Conservation (phyloP, 805 yeast species). For the Helenozyma rhizophorensis region DNA sequence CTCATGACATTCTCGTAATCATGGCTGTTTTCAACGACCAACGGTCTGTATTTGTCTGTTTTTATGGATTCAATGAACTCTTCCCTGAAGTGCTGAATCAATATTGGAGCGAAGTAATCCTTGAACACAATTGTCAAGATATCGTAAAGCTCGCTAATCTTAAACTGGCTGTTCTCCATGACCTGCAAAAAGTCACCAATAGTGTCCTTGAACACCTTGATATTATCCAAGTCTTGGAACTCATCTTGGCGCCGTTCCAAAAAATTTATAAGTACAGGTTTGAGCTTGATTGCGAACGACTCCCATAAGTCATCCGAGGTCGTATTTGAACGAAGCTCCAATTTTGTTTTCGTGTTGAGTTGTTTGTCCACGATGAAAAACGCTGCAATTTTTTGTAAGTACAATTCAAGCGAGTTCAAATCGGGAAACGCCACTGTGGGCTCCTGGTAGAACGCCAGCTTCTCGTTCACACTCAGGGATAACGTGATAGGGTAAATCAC, state of each 20-base stretch:
- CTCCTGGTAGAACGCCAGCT: slow-evolving; percentile 28
- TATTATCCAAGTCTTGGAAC: slow-evolving; percentile 34
- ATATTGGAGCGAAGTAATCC: slow-evolving; percentile 51
- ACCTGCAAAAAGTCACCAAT: slow-evolving; percentile 72
- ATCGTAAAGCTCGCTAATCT: slow-evolving; percentile 56
- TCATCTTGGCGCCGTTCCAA: slow-evolving; percentile 34
- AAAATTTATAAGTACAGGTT: slow-evolving; percentile 52
- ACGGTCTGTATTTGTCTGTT: slow-evolving; percentile 87
- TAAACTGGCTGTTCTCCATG: slow-evolving; percentile 67
- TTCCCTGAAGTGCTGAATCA: slow-evolving; percentile 50
- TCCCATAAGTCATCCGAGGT: slow-evolving; percentile 75
- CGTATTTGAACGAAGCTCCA: slow-evolving; percentile 56
- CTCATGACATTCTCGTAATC: slow-evolving; percentile 61
- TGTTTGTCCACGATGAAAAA: slow-evolving; percentile 74
- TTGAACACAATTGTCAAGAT: slow-evolving; percentile 56
- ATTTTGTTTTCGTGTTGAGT: slow-evolving; percentile 58
- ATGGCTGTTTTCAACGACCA: slow-evolving; percentile 55
- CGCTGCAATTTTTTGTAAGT: slow-evolving; percentile 63
- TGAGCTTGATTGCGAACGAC: slow-evolving; percentile 52
- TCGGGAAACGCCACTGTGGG: slow-evolving; percentile 24
- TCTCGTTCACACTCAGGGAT: slow-evolving; percentile 22
- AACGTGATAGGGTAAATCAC: slow-evolving; percentile 60
- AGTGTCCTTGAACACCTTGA: slow-evolving; percentile 54
- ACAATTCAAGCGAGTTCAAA: slow-evolving; percentile 43
- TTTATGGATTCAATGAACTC: slow-evolving; percentile 62